Evolutionary conservation across 1,284 basidiomycete species (phyloP), one percentile per base, ranked within the genome.

Genomic region (Malassezia sympodialis): DNA sequence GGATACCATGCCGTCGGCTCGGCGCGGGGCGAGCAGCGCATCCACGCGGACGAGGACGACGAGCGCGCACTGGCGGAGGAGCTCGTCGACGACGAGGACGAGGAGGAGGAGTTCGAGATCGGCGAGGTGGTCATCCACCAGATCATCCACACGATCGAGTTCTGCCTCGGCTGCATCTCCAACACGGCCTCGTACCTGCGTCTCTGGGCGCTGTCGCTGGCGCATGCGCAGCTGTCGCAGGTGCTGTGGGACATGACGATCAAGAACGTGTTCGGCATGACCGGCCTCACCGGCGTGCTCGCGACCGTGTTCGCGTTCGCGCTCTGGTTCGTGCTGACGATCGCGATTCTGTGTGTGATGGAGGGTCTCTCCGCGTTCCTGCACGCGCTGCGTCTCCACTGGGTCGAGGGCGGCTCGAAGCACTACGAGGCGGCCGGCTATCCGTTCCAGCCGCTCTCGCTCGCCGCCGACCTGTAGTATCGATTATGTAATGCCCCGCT

Each of bases 151-250:
- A 65, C 66, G 27, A 65, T 65, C 55, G 94, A 98, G 79, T 98
- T 96, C 79, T 96, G 93, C 75, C 82, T 98, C 34, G 84, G 91
- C 19, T 96, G 93, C 77, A 96, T 99, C 74, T 98, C 94, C 62
- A 96, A 99, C 78, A 99, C 94, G 2, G 94, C 93, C 8, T 96
- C 91, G 21, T 99, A 99, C 78, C 84, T 99, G 49, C 93, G 93
- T 77, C 81, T 99, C 34, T 99, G 93, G 93, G 94, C 94, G 21
- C 81, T 99, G 8, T 98, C 94, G 28, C 82, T 98, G 46, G 93
- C 93, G 8, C 93, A 99, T 77, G 90, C 94, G 12, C 94, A 98
- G 77, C 80, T 99, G 23, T 93, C 89, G 49, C 91, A 96, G 76
- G 94, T 99, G 45, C 60, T 73, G 40, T 75, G 72, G 72, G 70